Conservation (phyloP, 176 grass and related monocot genomes). For the Raddia guianensis region DNA sequence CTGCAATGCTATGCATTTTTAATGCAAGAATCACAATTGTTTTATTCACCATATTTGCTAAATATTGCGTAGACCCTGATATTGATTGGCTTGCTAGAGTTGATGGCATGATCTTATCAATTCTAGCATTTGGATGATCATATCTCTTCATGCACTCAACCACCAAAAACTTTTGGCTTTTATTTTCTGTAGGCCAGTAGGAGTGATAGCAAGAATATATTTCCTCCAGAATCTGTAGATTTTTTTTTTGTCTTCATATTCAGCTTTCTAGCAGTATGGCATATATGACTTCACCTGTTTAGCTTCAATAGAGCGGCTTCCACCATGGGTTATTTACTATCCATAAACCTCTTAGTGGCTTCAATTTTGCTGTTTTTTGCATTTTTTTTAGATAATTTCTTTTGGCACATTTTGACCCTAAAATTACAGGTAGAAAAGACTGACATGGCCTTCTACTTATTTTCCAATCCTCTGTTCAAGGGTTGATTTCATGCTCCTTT, state of each 20-base stretch:
- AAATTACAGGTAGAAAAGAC: background rate
- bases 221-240: constrained; percentile 5
- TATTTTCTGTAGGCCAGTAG: background rate
- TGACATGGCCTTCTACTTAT: constrained; percentile 12
- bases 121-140: constrained; percentile 11
- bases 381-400: background rate
- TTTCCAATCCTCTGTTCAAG: background rate
- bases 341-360: constrained; percentile 11
- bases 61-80: background rate
- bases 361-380: constrained; percentile 19
- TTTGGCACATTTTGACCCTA: background rate
- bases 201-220: constrained; percentile 20
- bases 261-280: background rate
- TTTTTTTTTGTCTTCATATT: constrained; percentile 22
- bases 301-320: background rate
- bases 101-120: background rate
- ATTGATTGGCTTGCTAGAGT: constrained; percentile 17
- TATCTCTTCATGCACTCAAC: constrained; percentile 2
- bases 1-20: background rate
- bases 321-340: constrained; percentile 10
- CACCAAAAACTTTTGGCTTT: constrained; percentile 6
- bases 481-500: constrained; percentile 3
- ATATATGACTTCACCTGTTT: constrained; percentile 24
- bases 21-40: background rate
- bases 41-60: background rate